Evolutionary conservation across 257 asterid genomes (phyloP).

Genomic region (Plantago elongata): DNA sequence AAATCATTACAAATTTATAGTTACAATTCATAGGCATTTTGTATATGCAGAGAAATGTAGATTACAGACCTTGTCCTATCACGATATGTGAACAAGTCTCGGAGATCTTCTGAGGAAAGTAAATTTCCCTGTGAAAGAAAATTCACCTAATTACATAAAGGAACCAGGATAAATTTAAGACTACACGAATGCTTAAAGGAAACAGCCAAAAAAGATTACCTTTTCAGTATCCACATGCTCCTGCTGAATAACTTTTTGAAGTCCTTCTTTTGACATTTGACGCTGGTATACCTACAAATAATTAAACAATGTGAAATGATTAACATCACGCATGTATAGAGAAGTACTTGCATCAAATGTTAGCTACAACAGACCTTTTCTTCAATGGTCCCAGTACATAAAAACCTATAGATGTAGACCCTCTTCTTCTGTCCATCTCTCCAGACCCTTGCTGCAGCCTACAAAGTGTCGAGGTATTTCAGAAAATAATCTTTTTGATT

Average conservation of each 20-base stretch:
- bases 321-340: slow-evolving; percentile 6
- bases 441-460: slow-evolving; percentile 99
- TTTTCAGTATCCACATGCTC: slow-evolving; percentile 67
- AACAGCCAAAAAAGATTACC: slow-evolving; percentile 28
- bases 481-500: slow-evolving; percentile 17
- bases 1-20: not conserved
- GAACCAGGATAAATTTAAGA: slow-evolving; percentile 20
- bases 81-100: slow-evolving; percentile 81
- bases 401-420: slow-evolving; percentile 90
- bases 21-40: not conserved
- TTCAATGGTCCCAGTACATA: slow-evolving; percentile 94
- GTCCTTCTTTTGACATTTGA: slow-evolving; percentile 99
- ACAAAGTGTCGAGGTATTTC: slow-evolving; percentile 20
- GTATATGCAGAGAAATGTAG: slow-evolving; percentile 8
- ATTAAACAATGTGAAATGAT: slow-evolving; percentile 1
- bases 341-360: slow-evolving; percentile 23
- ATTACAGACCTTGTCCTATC: slow-evolving; percentile 60
- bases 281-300: slow-evolving; percentile 86
- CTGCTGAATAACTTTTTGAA: slow-evolving; percentile 87
- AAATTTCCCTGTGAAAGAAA: slow-evolving; percentile 58
- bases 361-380: slow-evolving; percentile 66
- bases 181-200: slow-evolving; percentile 7
- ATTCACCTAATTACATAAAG: slow-evolving; percentile 19
- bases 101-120: slow-evolving; percentile 87
- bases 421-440: slow-evolving; percentile 99